phyloP scores from a whole-genome alignment of 2,329 filamentous ascomycete species.

The Cryphonectria radicalis region DNA sequence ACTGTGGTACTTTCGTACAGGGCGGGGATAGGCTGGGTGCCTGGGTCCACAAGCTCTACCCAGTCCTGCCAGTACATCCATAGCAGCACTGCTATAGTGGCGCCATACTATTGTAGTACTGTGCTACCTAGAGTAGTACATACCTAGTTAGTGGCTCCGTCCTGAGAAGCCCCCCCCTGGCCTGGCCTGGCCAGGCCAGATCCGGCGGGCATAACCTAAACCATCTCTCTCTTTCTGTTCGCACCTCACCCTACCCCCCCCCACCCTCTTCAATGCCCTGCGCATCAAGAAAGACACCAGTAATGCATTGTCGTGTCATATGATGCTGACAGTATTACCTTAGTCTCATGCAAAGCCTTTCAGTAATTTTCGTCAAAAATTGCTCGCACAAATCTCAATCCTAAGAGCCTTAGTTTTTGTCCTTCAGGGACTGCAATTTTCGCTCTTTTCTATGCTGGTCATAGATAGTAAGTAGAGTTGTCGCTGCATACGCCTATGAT shows the following conservation, averaged over 20 bases:
- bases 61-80: neutral
- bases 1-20: neutral
- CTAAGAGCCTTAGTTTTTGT: neutral
- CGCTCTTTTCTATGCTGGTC: neutral
- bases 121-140: neutral
- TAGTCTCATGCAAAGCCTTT: neutral
- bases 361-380: too few species aligned
- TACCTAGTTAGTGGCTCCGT: neutral
- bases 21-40: neutral
- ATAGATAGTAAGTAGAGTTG: neutral
- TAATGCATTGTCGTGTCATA: neutral
- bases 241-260: neutral
- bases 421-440: neutral
- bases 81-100: neutral
- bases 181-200: neutral
- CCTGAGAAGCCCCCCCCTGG: neutral
- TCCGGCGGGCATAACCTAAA: conserved; percentile 1
- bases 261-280: neutral
- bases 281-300: neutral
- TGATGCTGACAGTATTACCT: neutral
- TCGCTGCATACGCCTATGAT: neutral
- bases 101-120: neutral
- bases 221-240: neutral
- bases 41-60: neutral
- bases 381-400: neutral